Base-by-base conservation (phyloP, 257 asterid genomes). In the Marsdenia floribunda region DNA sequence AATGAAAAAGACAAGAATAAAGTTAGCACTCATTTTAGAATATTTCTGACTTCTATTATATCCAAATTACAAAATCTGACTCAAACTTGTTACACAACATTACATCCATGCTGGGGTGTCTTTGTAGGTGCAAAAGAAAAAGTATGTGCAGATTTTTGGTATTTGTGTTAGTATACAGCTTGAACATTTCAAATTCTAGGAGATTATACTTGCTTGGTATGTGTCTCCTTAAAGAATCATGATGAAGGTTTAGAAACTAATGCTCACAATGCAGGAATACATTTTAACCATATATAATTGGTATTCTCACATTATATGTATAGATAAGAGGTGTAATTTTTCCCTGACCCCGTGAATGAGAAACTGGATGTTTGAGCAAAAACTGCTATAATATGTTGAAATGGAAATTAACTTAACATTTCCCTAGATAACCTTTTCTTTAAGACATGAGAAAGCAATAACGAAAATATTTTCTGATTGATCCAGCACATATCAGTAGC, bases 21-120 rank as follows among this genome's bases (percentile, higher is more conserved):
- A 75, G 76, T 82, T 83, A 83, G 82, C 67, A 82, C 38, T 78
- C 54, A 66, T 58, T 63, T 80, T 75, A 71, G 59, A 40, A 77
- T 61, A 76, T 66, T 26, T 53, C 55, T 38, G 29, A 78, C 68
- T 57, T 24, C 73, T 81, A 16, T 6, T 29, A 33, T 50, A 19
- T 14, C 16, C 59, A 26, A 69, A 47, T 2, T 46, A 8, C 22
- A 46, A 22, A 10, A 26, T 57, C 26, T 33, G 12, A 1, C 37
- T 38, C 73, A 76, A 58, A 75, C 33, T 18, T 65, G 70, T 37
- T 38, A 65, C 46, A 19, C 9, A 66, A 19, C 16, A 46, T 68
- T 19, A 40, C 38, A 68, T 5, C 49, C 3, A 15, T 38, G 38
- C 49, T 33, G 46, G 35, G 47, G 50, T 50, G 1, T 38, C 52